Base-by-base conservation (phyloP, 208 protist species). In the Borovskyia barvae region DNA sequence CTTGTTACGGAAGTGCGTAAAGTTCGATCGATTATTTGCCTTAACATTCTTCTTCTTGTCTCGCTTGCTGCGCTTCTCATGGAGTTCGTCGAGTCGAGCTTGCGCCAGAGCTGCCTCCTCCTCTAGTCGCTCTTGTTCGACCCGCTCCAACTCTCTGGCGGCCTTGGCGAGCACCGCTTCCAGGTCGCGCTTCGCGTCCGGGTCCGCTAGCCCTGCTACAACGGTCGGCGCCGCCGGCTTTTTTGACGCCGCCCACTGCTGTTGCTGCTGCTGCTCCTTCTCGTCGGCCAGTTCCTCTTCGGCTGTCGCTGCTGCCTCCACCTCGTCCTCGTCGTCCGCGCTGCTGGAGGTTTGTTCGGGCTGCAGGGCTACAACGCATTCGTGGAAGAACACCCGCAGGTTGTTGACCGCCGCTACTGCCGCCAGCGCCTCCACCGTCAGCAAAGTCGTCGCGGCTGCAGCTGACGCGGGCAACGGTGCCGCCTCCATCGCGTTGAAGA, bases 1-100 rank as follows among this genome's bases (percentile, higher is more conserved):
- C 51, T 91, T 94, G 56, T 94, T 94, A n/a, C 87, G 55, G 37
- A 91, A 94, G 49, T 90, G 84, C 11, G 83, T 86, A 52, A 94
- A 91, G 74, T 94, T 91, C 4, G 81, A 90, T 8, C 83, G 71
- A 37, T 94, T 94, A 52, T 94, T 94, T 32, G 80, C 77, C 75
- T 94, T 94, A 9, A 94, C 87, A 57, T 94, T 91, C 65, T 89
- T 90, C 53, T 94, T 94, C 40, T 72, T 70, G 30, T 80, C 72
- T n/a, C 69, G 70, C 51, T 58, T 75, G 46, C 58, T 66, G n/a
- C 63, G 55, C 47, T 51, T 53, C 33, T 66, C 40, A 9, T 53
- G 45, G 15, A 63, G 57, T 36, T 72, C 68, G 12, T 62, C 63
- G 41, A 57, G 66, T 3, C 47, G 54, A 2, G 75, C 68, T 22